Evolutionary conservation across 2,329 filamentous ascomycete species (phyloP).

Genomic region (Trichoderma guizhouense): DNA sequence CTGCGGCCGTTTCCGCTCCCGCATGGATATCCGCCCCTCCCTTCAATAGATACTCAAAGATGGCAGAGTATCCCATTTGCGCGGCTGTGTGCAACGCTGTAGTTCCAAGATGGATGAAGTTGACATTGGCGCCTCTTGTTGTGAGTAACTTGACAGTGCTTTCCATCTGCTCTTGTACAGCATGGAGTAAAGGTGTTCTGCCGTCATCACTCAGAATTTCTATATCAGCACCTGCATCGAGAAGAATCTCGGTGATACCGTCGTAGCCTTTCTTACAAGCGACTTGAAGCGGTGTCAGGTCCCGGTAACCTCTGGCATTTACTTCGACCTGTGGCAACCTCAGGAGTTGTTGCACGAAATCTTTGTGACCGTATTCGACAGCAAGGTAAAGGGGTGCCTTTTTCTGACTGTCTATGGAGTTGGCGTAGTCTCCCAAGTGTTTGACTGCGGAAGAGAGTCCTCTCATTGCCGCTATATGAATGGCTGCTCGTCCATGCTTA

Average conservation of each 20-base stretch:
- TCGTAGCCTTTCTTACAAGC: background rate
- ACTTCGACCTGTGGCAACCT: background rate
- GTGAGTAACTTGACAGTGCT: background rate
- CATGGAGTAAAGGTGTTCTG: background rate
- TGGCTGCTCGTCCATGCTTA: background rate
- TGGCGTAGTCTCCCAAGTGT: background rate
- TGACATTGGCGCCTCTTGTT: background rate
- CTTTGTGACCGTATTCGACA: background rate
- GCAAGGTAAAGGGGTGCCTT: background rate
- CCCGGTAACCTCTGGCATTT: too few relatives aligned
- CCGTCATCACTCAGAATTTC: background rate
- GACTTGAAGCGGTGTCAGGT: background rate
- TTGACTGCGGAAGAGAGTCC: background rate
- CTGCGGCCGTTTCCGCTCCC: background rate
- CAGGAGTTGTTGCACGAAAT: background rate
- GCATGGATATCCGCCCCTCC: background rate
- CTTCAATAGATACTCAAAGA: background rate
- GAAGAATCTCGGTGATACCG: background rate
- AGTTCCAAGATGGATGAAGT: background rate
- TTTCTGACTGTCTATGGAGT: background rate
- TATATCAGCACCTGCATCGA: background rate
- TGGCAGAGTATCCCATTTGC: background rate
- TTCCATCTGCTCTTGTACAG: background rate
- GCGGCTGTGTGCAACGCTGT: background rate
- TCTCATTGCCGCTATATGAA: background rate